Conservation (phyloP, 176 grass and related monocot species). For the Cymbopogon citratus region DNA sequence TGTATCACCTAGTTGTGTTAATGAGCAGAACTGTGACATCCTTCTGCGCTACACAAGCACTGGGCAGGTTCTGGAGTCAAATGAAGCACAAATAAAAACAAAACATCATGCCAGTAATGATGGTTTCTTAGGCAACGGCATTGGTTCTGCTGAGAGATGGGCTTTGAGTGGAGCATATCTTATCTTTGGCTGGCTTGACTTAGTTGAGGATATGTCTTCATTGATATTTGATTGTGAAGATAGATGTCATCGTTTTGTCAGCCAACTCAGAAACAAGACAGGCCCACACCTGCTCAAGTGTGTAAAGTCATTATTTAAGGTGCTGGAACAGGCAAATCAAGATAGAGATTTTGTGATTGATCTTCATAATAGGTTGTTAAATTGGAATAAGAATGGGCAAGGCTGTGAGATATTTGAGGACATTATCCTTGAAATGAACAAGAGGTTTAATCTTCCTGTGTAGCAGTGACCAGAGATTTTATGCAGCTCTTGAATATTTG, state of each 20-base stretch:
- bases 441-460: not conserved
- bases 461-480: not conserved
- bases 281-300: constrained; percentile 54
- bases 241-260: constrained; percentile 39
- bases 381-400: constrained; percentile 47
- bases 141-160: constrained; percentile 33
- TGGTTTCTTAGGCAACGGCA: constrained; percentile 11
- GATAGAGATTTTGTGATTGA: constrained; percentile 42
- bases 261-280: constrained; percentile 49
- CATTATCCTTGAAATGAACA: constrained; percentile 37
- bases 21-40: constrained; percentile 43
- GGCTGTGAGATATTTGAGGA: constrained; percentile 54
- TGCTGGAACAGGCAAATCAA: constrained; percentile 16
- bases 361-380: constrained; percentile 54
- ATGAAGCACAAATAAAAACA: constrained; percentile 24
- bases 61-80: constrained; percentile 38
- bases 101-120: constrained; percentile 6
- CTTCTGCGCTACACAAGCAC: constrained; percentile 58
- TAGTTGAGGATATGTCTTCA: constrained; percentile 56
- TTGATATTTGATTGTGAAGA: constrained; percentile 62
- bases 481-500: not conserved
- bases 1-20: constrained; percentile 32
- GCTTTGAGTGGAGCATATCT: constrained; percentile 47
- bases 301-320: constrained; percentile 40
- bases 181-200: constrained; percentile 60